Conservation (phyloP, 441 rosid species). For the Corymbia citriodora region DNA sequence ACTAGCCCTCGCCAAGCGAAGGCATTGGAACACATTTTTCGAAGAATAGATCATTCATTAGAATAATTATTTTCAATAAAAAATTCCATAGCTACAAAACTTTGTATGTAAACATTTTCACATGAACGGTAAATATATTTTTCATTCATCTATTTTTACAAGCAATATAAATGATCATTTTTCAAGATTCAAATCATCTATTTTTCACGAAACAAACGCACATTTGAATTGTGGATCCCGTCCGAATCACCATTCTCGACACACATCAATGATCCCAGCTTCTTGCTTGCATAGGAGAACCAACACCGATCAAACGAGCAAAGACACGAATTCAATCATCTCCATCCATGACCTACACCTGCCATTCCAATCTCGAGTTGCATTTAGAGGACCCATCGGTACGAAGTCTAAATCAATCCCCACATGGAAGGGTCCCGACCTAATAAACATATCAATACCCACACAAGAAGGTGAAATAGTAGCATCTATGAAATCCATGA, state of each 20-base stretch:
- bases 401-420: neutral
- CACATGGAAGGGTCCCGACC: neutral
- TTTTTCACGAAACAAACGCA: accelerated
- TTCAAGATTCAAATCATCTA: neutral
- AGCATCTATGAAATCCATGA: too few relatives aligned
- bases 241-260: accelerated
- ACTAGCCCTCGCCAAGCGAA: too few relatives aligned
- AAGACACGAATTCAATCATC: neutral
- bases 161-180: too few relatives aligned
- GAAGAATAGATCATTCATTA: too few relatives aligned
- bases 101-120: neutral
- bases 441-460: neutral
- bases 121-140: accelerated
- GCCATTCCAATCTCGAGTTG: neutral
- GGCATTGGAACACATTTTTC: too few relatives aligned
- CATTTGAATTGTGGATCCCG: accelerated
- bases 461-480: neutral
- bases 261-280: too few relatives aligned
- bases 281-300: neutral
- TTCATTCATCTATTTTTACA: neutral
- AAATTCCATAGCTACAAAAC: accelerated
- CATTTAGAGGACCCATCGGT: neutral
- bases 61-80: too few relatives aligned
- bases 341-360: neutral
- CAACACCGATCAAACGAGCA: neutral